A percentile compares a stretch with the other conserved stretches of the same genome.
These are phyloP conservation scores for Hymenochaete sp. DNA, from an alignment of 1,284 basidiomycete species.

Conservation along the genomic window DNA sequence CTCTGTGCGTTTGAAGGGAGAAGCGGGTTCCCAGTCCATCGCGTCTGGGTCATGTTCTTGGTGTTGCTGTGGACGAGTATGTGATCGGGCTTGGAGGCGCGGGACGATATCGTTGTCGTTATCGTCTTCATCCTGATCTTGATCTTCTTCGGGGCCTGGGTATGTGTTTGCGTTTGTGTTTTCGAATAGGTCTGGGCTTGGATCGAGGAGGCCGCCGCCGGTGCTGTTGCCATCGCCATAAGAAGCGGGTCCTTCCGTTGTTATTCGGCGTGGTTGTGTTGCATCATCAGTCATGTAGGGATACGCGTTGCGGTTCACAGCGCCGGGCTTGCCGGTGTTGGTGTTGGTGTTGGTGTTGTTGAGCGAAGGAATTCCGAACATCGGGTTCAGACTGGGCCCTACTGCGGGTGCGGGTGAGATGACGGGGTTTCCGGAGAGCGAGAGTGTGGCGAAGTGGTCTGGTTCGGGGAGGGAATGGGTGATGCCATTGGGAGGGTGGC, in stretches of 20 bases:
- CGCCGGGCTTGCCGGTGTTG: too few relatives aligned
- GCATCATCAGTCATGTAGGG: too few relatives aligned
- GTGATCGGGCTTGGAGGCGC: too few relatives aligned
- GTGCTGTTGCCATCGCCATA: too few relatives aligned
- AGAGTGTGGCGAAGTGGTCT: conserved; percentile 51
- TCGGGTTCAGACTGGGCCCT: conserved; percentile 30
- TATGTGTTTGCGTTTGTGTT: conserved; percentile 20
- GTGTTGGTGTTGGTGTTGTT: too few relatives aligned
- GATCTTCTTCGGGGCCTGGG: conserved; percentile 20
- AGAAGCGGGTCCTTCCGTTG: too few relatives aligned
- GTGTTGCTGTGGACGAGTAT: conserved; percentile 17
- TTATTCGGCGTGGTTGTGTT: too few relatives aligned
- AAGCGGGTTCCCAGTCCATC: conserved; percentile 63
- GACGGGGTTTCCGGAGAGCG: conserved; percentile 55
- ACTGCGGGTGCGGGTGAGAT: conserved; percentile 21
- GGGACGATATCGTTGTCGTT: conserved; percentile 22
- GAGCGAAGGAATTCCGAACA: conserved; percentile 62
- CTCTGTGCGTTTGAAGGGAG: conserved; percentile 19
- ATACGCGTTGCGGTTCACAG: too few relatives aligned
- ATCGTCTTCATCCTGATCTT: conserved; percentile 19
- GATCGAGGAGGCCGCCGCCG: too few relatives aligned
- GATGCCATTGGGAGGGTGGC: conserved; percentile 16
- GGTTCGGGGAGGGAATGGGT: conserved; percentile 35
- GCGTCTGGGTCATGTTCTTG: conserved; percentile 38
- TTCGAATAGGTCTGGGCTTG: background rate